phyloP scores from a whole-genome alignment of 768 basidiomycete species.

The Collybia mongolica region DNA sequence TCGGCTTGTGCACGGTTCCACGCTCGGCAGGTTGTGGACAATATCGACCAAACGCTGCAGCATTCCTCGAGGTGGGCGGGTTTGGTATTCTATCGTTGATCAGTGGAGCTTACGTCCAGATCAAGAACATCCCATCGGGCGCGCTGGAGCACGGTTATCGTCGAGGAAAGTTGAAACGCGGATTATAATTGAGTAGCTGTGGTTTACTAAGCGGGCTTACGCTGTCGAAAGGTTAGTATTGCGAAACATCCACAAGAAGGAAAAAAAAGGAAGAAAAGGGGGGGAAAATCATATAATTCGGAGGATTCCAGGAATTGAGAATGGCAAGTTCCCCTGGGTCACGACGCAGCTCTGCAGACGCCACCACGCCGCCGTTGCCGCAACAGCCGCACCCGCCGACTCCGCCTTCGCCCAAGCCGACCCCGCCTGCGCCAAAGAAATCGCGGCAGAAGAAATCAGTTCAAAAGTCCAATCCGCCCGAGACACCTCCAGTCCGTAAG shows the following conservation, averaged over 20 bases:
- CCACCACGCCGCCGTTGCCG: constrained; percentile 41
- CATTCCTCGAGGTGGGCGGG: constrained; percentile 6
- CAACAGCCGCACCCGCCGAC: constrained; percentile 44
- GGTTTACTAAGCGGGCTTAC: constrained; percentile 36
- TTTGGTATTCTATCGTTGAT: background rate
- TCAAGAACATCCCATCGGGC: background rate
- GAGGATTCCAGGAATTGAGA: constrained; percentile 28
- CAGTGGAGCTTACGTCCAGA: constrained; percentile 3
- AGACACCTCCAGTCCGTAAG: constrained; percentile 16
- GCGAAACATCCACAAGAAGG: constrained; percentile 25
- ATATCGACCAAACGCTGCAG: background rate
- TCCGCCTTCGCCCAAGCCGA: constrained; percentile 34
- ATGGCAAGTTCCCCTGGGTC: constrained; percentile 52
- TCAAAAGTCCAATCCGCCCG: constrained; percentile 12
- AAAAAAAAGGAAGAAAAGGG: constrained; percentile 16
- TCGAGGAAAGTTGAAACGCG: background rate
- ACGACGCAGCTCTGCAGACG: constrained; percentile 36
- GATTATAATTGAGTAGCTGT: constrained; percentile 20
- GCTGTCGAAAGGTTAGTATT: constrained; percentile 27
- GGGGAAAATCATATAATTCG: constrained; percentile 41
- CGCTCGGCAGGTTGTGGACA: constrained; percentile 8
- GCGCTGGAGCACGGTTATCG: too few species aligned
- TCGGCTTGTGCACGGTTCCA: constrained; percentile 10
- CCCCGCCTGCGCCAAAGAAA: constrained; percentile 33
- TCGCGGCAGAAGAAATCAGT: constrained; percentile 50